Evolutionary conservation across 1,284 basidiomycete genomes (phyloP).

Genomic region (Cutaneotrichosporon mucoides): DNA sequence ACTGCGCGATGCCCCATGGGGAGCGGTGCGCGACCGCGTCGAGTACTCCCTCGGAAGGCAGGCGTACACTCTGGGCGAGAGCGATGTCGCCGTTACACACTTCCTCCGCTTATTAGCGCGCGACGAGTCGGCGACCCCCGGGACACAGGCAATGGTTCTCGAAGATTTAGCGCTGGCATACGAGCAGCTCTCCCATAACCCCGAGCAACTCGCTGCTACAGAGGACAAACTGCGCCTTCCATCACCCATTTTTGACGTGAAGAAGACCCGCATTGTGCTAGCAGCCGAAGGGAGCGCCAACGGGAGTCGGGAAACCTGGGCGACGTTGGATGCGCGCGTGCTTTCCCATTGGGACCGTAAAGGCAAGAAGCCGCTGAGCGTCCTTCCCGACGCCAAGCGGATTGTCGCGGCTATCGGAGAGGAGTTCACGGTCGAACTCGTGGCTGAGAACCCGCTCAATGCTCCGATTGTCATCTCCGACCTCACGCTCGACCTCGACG

Average conservation of each 20-base stretch:
- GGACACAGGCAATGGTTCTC: constrained; percentile 47
- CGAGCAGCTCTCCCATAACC: constrained; percentile 41
- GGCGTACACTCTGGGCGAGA: constrained; percentile 53
- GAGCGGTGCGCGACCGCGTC: constrained; percentile 50
- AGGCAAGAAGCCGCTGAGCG: constrained; percentile 36
- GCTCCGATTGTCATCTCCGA: constrained; percentile 34
- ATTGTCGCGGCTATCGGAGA: constrained; percentile 38
- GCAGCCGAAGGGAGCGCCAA: constrained; percentile 21
- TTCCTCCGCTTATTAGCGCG: constrained; percentile 48
- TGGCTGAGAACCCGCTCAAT: constrained; percentile 51
- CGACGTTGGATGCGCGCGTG: constrained; percentile 29
- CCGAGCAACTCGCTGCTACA: constrained; percentile 29
- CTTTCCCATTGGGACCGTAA: constrained; percentile 39
- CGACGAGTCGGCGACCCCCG: constrained; percentile 33
- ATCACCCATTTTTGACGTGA: constrained; percentile 38
- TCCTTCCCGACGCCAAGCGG: constrained; percentile 28
- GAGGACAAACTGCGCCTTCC: constrained; percentile 33
- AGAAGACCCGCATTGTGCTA: constrained; percentile 30
- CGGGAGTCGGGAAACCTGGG: constrained; percentile 21
- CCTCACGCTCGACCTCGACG: constrained; percentile 23
- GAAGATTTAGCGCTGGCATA: constrained; percentile 53
- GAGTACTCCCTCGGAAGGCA: constrained; percentile 54
- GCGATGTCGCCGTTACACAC: constrained; percentile 50
- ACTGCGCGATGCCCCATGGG: constrained; percentile 48
- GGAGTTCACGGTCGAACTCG: constrained; percentile 43